phyloP scores from a whole-genome alignment of 176 grass and related monocot genomes.

The Aegilops sharonensis region DNA sequence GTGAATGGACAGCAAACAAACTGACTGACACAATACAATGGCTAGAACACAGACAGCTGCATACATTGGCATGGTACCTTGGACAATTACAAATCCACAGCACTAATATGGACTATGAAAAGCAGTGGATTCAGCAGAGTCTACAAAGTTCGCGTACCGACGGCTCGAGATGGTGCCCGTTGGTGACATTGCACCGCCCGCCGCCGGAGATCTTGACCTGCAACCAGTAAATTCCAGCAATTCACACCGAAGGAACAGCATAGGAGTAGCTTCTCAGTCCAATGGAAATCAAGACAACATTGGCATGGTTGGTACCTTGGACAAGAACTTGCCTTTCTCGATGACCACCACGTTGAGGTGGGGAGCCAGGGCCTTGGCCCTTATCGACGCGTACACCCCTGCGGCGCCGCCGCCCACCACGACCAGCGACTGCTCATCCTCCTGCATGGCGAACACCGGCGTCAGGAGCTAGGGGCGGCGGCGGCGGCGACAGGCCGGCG shows the following conservation, averaged over 20 bases:
- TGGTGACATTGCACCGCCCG: constrained; percentile 92
- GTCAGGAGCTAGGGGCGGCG: neutral
- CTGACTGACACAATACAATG: neutral
- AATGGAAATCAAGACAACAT: neutral
- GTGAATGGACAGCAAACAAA: neutral
- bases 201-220: constrained; percentile 93
- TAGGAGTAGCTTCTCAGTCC: neutral
- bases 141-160: constrained; percentile 16
- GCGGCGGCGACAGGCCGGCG: neutral
- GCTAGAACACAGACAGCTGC: neutral
- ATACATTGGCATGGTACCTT: too few relatives aligned
- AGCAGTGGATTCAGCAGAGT: neutral
- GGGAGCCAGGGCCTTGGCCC: constrained; percentile 68
- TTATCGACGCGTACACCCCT: constrained; percentile 86
- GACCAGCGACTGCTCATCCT: constrained; percentile 41
- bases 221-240: neutral
- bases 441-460: neutral
- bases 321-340: constrained; percentile 85
- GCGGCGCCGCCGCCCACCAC: constrained; percentile 90
- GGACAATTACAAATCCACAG: neutral
- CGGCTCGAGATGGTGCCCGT: constrained; percentile 73
- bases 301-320: constrained; percentile 47
- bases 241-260: neutral
- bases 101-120: too few relatives aligned
- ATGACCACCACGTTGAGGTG: constrained; percentile 68